A percentile compares a stretch with the other conserved stretches of the same genome.
These are phyloP conservation scores for Coemansia sp. DNA, from an alignment of 192 early-diverging fungal genomes.

Conservation along the genomic window DNA sequence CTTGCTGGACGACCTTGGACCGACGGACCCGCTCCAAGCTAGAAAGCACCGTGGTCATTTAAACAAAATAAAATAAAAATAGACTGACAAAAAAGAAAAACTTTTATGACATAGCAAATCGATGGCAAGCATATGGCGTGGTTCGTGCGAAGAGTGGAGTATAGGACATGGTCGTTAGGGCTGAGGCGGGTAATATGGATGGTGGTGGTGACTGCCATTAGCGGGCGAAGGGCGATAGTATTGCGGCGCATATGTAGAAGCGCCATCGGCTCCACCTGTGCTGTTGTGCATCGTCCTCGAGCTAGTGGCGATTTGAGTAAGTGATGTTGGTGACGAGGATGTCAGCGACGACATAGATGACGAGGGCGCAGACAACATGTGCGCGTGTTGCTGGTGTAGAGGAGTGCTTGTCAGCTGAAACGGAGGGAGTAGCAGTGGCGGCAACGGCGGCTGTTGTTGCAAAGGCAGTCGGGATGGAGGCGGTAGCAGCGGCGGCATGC, in stretches of 20 bases:
- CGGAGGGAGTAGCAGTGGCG: neutral
- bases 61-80: neutral
- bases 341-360: neutral
- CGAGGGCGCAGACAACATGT: neutral
- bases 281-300: neutral
- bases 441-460: constrained; percentile 1
- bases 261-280: neutral
- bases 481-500: neutral
- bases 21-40: constrained; percentile 38
- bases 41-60: constrained; percentile 32
- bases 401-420: neutral
- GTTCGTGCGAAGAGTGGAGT: neutral
- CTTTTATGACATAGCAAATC: neutral
- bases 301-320: neutral
- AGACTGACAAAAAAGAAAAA: neutral
- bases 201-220: neutral
- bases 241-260: neutral
- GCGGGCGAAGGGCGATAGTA: neutral
- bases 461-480: neutral
- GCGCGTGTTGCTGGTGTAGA: neutral
- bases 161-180: neutral
- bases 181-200: neutral
- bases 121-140: too few relatives aligned
- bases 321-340: neutral
- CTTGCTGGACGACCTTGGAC: constrained; percentile 15